These are phyloP conservation scores for Fusarium oligoseptatum DNA, from an alignment of 2,329 filamentous ascomycete species.

Conservation along the genomic window DNA sequence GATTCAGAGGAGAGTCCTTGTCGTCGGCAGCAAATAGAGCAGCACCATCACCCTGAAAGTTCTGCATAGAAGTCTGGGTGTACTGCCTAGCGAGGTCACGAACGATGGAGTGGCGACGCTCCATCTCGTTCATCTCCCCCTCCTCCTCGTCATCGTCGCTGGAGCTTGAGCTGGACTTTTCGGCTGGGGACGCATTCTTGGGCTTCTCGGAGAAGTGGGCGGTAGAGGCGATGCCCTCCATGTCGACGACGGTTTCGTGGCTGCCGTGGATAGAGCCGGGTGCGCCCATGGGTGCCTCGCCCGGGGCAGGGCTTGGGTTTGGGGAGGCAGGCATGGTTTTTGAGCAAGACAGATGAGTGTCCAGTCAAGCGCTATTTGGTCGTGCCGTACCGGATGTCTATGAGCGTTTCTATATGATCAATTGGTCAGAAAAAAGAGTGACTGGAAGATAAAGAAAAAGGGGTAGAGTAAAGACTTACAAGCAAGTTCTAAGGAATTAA, in stretches of 20 bases:
- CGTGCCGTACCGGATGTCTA: background rate
- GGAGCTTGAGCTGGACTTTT: conserved; percentile 12
- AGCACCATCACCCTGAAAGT: conserved; percentile 29
- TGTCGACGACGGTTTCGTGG: conserved; percentile 34
- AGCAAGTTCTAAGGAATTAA: conserved; percentile 11
- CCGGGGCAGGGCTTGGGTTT: conserved; percentile 8
- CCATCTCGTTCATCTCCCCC: conserved; percentile 25
- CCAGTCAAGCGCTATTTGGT: conserved; percentile 5
- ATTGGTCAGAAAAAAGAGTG: background rate
- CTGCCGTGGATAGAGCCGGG: conserved; percentile 30
- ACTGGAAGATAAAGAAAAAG: no score
- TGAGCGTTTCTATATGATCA: background rate
- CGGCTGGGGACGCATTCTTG: background rate
- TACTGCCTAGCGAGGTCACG: conserved; percentile 34
- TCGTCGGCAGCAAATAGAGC: conserved; percentile 33
- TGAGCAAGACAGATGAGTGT: conserved; percentile 16
- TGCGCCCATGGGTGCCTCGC: conserved; percentile 19
- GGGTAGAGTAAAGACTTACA: background rate
- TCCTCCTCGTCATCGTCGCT: conserved; percentile 3
- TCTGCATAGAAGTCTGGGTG: conserved; percentile 26
- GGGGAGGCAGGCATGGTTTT: conserved; percentile 23
- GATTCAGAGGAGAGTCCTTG: conserved; percentile 61
- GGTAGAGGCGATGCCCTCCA: conserved; percentile 7
- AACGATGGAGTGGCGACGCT: conserved; percentile 38
- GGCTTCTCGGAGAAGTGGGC: conserved; percentile 24